A percentile compares a stretch with the other conserved stretches of the same genome.
These are phyloP conservation scores for Pittosporum tobira DNA, from an alignment of 129 eudicot species.

Conservation along the genomic window DNA sequence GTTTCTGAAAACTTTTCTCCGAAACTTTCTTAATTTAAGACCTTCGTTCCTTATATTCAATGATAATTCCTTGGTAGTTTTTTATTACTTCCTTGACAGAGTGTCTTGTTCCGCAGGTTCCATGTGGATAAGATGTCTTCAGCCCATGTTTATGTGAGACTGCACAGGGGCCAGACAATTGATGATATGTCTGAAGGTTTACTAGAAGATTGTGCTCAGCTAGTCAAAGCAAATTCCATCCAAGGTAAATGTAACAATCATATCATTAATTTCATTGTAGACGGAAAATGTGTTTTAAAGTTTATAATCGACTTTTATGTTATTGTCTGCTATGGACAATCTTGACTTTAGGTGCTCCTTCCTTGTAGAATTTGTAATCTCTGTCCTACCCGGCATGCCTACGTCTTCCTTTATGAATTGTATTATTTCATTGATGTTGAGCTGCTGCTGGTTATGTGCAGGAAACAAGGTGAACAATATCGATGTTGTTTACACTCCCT, in stretches of 20 bases:
- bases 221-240: conserved; percentile 97
- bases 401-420: not conserved
- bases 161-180: conserved; percentile 77
- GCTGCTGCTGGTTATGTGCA: conserved; percentile 23
- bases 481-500: conserved; percentile 97
- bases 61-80: conserved; percentile 22
- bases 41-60: too few species aligned
- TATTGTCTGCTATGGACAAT: too few species aligned
- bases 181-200: conserved; percentile 91
- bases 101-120: conserved; percentile 61
- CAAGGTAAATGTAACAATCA: conserved; percentile 53
- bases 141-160: conserved; percentile 91
- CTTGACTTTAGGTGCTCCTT: too few species aligned
- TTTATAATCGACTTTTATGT: too few species aligned
- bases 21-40: too few species aligned
- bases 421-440: conserved; percentile 3
- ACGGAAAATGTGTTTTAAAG: too few species aligned
- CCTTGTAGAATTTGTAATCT: too few species aligned
- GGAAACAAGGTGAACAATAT: conserved; percentile 93
- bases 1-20: too few species aligned
- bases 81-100: conserved; percentile 31
- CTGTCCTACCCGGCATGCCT: not conserved
- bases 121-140: conserved; percentile 99
- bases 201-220: conserved; percentile 92
- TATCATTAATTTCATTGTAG: too few species aligned